These are phyloP conservation scores for Cenchrus americanus DNA, from an alignment of 176 grass and related monocot species.

Conservation along the genomic window DNA sequence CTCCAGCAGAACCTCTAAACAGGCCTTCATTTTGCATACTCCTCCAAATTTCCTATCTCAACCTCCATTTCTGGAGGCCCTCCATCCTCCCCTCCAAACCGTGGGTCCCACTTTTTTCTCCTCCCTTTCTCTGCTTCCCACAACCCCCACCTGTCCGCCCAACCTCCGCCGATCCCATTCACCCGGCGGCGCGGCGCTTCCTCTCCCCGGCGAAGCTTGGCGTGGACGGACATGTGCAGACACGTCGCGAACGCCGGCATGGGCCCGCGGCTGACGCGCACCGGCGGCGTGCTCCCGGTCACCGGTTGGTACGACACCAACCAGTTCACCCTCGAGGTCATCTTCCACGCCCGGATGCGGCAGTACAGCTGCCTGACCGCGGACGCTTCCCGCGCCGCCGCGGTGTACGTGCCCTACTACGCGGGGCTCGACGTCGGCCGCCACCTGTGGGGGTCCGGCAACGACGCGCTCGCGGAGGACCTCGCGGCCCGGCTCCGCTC, in stretches of 20 bases:
- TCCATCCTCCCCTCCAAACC: no score
- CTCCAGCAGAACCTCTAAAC: no score
- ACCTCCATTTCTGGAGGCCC: no score
- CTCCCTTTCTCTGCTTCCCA: no score
- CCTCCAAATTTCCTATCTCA: no score
- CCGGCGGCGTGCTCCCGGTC: slow-evolving; percentile 49
- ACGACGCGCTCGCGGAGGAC: slow-evolving; percentile 53
- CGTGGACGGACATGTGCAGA: slow-evolving; percentile 66
- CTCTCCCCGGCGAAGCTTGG: no score
- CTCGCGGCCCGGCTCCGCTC: slow-evolving; percentile 37
- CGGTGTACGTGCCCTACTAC: slow-evolving; percentile 75
- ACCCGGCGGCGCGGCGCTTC: no score
- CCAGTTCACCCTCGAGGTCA: slow-evolving; percentile 75
- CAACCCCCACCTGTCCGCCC: no score
- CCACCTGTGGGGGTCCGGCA: slow-evolving; percentile 57
- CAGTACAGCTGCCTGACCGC: slow-evolving; percentile 65
- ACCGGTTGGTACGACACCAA: slow-evolving; percentile 70
- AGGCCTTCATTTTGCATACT: no score
- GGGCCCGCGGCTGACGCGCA: slow-evolving; percentile 45
- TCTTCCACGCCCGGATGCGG: slow-evolving; percentile 73
- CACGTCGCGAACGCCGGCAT: slow-evolving; percentile 54
- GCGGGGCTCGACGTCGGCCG: slow-evolving; percentile 64
- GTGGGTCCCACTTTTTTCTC: no score
- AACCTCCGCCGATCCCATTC: no score
- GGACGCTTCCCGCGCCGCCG: slow-evolving; percentile 48